Base-by-base conservation (phyloP, 192 early-diverging fungal species). In the Lobulomyces angularis region DNA sequence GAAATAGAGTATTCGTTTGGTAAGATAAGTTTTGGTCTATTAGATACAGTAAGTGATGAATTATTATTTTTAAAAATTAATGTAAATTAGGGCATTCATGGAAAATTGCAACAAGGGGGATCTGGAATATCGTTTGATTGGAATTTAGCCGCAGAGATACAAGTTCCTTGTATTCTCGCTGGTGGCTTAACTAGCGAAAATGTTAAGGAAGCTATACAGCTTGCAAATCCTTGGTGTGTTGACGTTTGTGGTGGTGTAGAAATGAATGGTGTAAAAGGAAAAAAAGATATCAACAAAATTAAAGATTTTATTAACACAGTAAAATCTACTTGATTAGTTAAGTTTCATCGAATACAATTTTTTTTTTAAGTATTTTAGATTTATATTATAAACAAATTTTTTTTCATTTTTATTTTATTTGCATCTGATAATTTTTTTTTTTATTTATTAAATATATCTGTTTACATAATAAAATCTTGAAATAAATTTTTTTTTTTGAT, bases 201-300 rank as follows among this genome's bases (percentile, higher is more conserved):
- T 59, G 88, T 96, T 4, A 58, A 51, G 0, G 54, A 75, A 22
- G 90, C 91, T 0, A 59, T 88, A 16, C 51, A 41, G 4, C 56
- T 71, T 21, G 82, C 80, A 3, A 55, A 63, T 17, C 84, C 88
- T 1, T 86, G 77, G 79, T 73, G 69, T 25, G 91, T 97, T 21
- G 96, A 99, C 71, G 88, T 96, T 20, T 81, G 80, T 8, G 88
- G 84, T 32, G 96, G 92, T 7, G 83, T 94, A 1, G 93, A 97
- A 55, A 77, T 79, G 12, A 65, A 84, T 40, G 76, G 65, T 27
- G 58, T 45, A 31, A 66, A 66, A 42, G 62, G 73, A n/a, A 44
- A 58, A 0, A 98, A 98, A 65, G 88, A 90, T 56, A 44, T 65
- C 3, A 46, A 51, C 3, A 85, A 89, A 61, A 82, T 93, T 45